A percentile compares a stretch with the other conserved stretches of the same genome.
Conservation (phyloP, 2,329 filamentous ascomycete genomes). For the Xylaria sp. region DNA sequence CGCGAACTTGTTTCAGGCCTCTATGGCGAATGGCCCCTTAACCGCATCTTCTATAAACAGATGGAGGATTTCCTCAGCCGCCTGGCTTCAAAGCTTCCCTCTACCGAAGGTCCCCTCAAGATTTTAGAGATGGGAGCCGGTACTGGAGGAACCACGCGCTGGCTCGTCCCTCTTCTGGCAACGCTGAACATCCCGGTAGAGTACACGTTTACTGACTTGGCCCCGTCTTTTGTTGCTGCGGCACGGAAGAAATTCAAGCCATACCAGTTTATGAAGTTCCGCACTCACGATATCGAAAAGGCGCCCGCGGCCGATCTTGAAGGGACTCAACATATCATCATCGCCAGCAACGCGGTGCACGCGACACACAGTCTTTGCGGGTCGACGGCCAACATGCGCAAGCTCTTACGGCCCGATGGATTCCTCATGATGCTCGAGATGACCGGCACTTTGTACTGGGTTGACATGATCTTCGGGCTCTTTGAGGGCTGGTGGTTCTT, state of each 20-base stretch:
- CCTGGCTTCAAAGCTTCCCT: conserved; percentile 10
- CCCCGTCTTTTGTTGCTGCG: conserved; percentile 48
- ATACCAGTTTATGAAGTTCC: conserved; percentile 47
- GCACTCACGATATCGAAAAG: conserved; percentile 48
- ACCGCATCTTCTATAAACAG: conserved; percentile 49
- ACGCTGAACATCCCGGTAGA: conserved; percentile 45
- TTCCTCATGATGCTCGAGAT: conserved; percentile 52
- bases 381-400: conserved; percentile 46
- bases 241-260: conserved; percentile 45
- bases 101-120: conserved; percentile 10
- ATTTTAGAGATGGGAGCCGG: conserved; percentile 35
- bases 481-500: conserved; percentile 56
- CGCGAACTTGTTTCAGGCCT: conserved; percentile 51
- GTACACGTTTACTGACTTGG: conserved; percentile 57
- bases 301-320: conserved; percentile 40
- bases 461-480: conserved; percentile 53
- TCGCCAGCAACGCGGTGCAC: conserved; percentile 50
- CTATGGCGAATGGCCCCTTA: conserved; percentile 53
- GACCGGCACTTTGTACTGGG: conserved; percentile 46
- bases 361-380: conserved; percentile 48
- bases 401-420: conserved; percentile 49
- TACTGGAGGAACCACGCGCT: conserved; percentile 47
- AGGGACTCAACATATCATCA: conserved; percentile 49
- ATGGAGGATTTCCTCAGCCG: conserved; percentile 51
- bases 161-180: conserved; percentile 47